These are phyloP conservation scores for Tympanopsis confertula DNA, from an alignment of 2,329 filamentous ascomycete genomes.

Conservation along the genomic window DNA sequence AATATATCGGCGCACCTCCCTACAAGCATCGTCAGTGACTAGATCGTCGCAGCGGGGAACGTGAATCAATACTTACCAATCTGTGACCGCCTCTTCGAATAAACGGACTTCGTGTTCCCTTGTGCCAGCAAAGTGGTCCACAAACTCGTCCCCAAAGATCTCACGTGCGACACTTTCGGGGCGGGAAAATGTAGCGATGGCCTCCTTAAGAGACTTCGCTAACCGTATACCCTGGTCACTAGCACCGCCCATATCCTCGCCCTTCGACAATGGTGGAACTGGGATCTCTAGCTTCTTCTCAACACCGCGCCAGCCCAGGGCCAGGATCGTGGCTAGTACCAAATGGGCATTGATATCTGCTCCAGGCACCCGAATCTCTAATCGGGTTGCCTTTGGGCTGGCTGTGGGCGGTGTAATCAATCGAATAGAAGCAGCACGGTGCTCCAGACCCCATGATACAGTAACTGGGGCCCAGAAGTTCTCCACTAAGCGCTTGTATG, in stretches of 20 bases:
- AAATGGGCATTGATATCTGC: constrained; percentile 85
- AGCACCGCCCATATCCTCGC: constrained; percentile 65
- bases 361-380: constrained; percentile 88
- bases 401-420: constrained; percentile 80
- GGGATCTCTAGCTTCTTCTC: constrained; percentile 82
- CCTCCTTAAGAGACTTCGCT: constrained; percentile 77
- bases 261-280: constrained; percentile 72
- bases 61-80: constrained; percentile 57
- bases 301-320: constrained; percentile 79
- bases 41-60: neutral
- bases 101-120: constrained; percentile 80
- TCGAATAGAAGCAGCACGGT: constrained; percentile 82
- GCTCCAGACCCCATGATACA: constrained; percentile 92
- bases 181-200: constrained; percentile 65
- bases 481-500: constrained; percentile 94
- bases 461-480: constrained; percentile 99
- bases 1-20: constrained; percentile 69
- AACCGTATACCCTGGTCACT: constrained; percentile 65
- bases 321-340: constrained; percentile 77
- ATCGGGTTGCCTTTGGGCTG: constrained; percentile 74
- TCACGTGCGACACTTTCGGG: constrained; percentile 81
- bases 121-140: constrained; percentile 88
- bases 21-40: constrained; percentile 17
- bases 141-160: constrained; percentile 87
- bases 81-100: constrained; percentile 93